Percentiles rank a stretch among this genome's conserved stretches.
phyloP scores from a whole-genome alignment of 352 stramenopile genomes.

The Globisporangium megalacanthum region DNA sequence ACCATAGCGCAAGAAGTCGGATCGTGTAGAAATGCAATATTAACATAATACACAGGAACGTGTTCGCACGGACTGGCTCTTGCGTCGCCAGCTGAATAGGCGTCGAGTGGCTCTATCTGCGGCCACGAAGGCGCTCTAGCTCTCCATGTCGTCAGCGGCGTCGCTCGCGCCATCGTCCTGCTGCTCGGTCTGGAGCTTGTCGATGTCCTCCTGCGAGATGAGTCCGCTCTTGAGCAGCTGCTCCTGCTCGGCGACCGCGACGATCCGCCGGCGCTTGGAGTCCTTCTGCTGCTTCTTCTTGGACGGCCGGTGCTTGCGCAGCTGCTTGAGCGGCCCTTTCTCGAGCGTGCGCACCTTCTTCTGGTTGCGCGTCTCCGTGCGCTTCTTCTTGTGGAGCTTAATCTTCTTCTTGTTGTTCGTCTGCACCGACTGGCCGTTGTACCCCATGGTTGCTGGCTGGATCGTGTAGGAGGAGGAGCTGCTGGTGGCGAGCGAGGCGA shows the following conservation, averaged over 20 bases:
- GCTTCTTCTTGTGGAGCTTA: conserved; percentile 84
- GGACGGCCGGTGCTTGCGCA: conserved; percentile 62
- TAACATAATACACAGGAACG: conserved; percentile 15
- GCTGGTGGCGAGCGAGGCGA: neutral
- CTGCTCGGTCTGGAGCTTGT: conserved; percentile 65
- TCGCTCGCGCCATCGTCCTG: conserved; percentile 29
- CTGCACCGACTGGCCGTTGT: conserved; percentile 62
- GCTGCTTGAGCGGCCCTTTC: conserved; percentile 44
- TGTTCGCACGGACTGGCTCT: neutral
- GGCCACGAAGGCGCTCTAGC: conserved; percentile 19
- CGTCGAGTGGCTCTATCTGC: neutral
- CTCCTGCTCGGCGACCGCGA: conserved; percentile 62
- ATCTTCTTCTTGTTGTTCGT: conserved; percentile 86
- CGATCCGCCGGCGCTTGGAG: conserved; percentile 68
- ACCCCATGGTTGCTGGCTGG: conserved; percentile 27
- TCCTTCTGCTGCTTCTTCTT: conserved; percentile 89
- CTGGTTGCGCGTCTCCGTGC: conserved; percentile 62
- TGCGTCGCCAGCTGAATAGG: neutral
- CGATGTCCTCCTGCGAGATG: conserved; percentile 79
- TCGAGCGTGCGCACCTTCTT: conserved; percentile 69
- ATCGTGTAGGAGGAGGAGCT: conserved; percentile 4
- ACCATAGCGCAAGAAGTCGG: no score
- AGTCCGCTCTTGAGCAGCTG: conserved; percentile 76
- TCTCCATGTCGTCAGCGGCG: conserved; percentile 35
- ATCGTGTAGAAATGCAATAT: conserved; percentile 12